Conservation (phyloP, 345 rosid species). For the Gossypium bickii region DNA sequence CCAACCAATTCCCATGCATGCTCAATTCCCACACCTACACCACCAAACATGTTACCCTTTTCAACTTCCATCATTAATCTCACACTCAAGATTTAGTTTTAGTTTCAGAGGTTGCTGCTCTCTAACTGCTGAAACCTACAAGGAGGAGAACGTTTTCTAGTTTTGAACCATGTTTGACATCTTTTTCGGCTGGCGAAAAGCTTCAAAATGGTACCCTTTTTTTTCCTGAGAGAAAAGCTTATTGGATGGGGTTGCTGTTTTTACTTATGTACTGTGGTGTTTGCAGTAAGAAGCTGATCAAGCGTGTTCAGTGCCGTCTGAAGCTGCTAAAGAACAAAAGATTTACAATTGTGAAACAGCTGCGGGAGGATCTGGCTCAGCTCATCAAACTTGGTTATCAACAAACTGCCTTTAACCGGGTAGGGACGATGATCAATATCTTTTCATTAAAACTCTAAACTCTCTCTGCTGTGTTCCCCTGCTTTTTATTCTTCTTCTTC, state of each 20-base stretch:
- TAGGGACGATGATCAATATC: constrained; percentile 9
- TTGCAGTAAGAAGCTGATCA: constrained; percentile 60
- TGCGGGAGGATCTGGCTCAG: constrained; percentile 60
- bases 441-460: not conserved
- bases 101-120: not conserved
- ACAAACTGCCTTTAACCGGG: constrained; percentile 51
- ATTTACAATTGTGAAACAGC: constrained; percentile 48
- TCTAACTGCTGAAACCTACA: constrained; percentile 1
- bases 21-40: not conserved
- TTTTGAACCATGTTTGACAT: constrained; percentile 50
- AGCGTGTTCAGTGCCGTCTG: constrained; percentile 54
- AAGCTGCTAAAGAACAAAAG: constrained; percentile 67
- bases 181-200: constrained; percentile 71
- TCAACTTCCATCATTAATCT: not conserved
- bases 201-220: constrained; percentile 60
- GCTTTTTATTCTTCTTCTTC: not conserved
- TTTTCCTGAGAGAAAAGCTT: not conserved
- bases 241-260: not conserved
- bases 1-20: too few species aligned
- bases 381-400: constrained; percentile 53
- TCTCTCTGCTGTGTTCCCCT: not conserved
- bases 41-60: not conserved
- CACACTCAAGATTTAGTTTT: constrained; percentile 2
- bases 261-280: not conserved
- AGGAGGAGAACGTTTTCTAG: not conserved